These are phyloP conservation scores for Sclerotinia nivalis DNA, from an alignment of 2,329 filamentous ascomycete genomes.

Conservation along the genomic window DNA sequence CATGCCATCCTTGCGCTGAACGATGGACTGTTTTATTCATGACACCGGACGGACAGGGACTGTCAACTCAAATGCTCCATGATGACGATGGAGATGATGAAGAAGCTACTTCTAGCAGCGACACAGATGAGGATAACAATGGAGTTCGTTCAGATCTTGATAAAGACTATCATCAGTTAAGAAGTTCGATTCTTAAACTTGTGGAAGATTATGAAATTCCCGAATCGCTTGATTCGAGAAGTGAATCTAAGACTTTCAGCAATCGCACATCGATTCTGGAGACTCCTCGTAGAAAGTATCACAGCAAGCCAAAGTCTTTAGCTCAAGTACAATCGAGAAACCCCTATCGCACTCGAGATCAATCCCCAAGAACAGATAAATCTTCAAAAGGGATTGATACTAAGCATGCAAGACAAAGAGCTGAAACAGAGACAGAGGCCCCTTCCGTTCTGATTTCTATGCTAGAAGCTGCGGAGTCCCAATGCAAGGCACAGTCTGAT, in stretches of 20 bases:
- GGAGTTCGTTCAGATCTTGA: conserved; percentile 64
- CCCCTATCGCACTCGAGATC: conserved; percentile 50
- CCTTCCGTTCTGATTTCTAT: conserved; percentile 64
- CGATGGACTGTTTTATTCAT: conserved; percentile 82
- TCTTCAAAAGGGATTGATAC: conserved; percentile 26
- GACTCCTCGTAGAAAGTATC: conserved; percentile 56
- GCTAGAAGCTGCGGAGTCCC: conserved; percentile 73
- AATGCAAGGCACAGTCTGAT: conserved; percentile 76
- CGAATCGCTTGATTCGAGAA: conserved; percentile 61
- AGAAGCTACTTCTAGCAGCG: conserved; percentile 61
- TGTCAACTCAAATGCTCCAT: conserved; percentile 73
- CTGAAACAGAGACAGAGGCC: conserved; percentile 44
- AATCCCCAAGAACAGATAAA: conserved; percentile 27
- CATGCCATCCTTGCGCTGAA: conserved; percentile 77
- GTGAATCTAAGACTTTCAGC: conserved; percentile 64
- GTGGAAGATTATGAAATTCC: conserved; percentile 83
- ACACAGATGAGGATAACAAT: conserved; percentile 58
- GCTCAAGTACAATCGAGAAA: conserved; percentile 57
- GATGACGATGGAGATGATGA: conserved; percentile 69
- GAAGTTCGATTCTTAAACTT: conserved; percentile 77
- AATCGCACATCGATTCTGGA: conserved; percentile 61
- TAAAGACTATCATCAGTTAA: conserved; percentile 78
- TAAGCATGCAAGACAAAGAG: conserved; percentile 29
- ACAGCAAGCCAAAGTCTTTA: conserved; percentile 55
- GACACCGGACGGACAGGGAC: conserved; percentile 66